phyloP scores from a whole-genome alignment of 1,139 yeast genomes.

The Ashbya aceris region DNA sequence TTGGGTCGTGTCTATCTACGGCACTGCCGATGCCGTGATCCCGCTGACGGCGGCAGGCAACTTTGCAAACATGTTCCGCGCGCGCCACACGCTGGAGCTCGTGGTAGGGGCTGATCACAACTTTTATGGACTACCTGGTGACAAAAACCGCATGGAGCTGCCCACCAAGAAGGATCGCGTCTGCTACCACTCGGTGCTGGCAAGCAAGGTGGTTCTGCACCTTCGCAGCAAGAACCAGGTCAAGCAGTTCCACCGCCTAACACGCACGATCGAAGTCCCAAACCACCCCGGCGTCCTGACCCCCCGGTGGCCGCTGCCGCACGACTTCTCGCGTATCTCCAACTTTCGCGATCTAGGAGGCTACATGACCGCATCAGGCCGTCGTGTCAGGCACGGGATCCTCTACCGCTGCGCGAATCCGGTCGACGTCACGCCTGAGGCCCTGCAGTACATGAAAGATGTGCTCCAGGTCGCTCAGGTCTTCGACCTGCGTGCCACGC shows the following conservation, averaged over 20 bases:
- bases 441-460: conserved; percentile 12
- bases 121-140: conserved; percentile 45
- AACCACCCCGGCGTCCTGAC: conserved; percentile 11
- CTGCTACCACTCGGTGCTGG: conserved; percentile 52
- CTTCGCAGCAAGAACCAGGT: conserved; percentile 43
- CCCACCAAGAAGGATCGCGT: conserved; percentile 42
- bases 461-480: conserved; percentile 45
- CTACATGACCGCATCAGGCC: conserved; percentile 38
- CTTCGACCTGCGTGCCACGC: conserved; percentile 61
- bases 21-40: conserved; percentile 55
- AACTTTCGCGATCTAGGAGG: conserved; percentile 83
- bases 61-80: conserved; percentile 49
- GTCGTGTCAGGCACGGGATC: conserved; percentile 45
- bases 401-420: conserved; percentile 60
- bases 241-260: conserved; percentile 39
- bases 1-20: conserved; percentile 62
- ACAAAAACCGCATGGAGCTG: conserved; percentile 32
- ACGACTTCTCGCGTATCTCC: conserved; percentile 31
- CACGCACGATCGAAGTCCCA: conserved; percentile 27
- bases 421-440: conserved; percentile 36
- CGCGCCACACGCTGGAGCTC: conserved; percentile 49
- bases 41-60: conserved; percentile 54
- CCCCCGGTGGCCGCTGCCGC: conserved; percentile 39
- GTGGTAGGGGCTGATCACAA: conserved; percentile 74
- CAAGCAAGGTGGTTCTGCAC: conserved; percentile 44